A percentile compares a stretch with the other conserved stretches of the same genome.
Conservation (phyloP, 495 filamentous ascomycete species). For the Rostrohypoxylon terebratum region DNA sequence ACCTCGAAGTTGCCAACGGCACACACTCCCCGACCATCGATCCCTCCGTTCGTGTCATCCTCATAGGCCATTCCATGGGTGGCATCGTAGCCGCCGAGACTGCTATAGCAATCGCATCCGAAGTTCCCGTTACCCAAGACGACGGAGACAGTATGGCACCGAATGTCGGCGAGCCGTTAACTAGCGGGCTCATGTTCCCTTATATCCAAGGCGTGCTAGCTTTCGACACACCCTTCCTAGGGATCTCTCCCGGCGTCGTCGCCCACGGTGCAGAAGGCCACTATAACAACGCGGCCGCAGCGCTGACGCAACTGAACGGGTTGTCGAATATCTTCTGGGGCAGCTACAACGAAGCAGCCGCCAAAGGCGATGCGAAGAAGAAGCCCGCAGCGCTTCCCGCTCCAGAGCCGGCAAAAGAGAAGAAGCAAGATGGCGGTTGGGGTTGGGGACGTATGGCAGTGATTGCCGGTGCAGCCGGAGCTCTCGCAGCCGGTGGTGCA, state of each 20-base stretch:
- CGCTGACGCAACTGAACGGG: constrained; percentile 73
- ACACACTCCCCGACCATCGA: constrained; percentile 90
- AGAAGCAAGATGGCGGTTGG: constrained; percentile 59
- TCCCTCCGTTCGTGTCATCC: constrained; percentile 83
- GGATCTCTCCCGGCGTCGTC: constrained; percentile 87
- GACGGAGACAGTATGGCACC: constrained; percentile 41
- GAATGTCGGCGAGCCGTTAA: constrained; percentile 39
- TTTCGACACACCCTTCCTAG: constrained; percentile 95
- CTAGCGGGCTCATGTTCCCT: constrained; percentile 69
- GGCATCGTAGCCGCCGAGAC: constrained; percentile 95
- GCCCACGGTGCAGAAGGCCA: constrained; percentile 90
- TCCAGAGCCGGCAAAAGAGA: constrained; percentile 47
- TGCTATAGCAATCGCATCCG: constrained; percentile 73
- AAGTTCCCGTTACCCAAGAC: constrained; percentile 69
- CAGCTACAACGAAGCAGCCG: constrained; percentile 54
- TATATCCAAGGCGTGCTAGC: constrained; percentile 87
- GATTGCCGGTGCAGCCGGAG: constrained; percentile 82
- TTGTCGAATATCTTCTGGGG: constrained; percentile 72
- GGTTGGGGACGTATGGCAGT: constrained; percentile 85
- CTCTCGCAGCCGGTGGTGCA: constrained; percentile 86
- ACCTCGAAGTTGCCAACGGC: constrained; percentile 86
- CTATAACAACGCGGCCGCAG: constrained; percentile 76
- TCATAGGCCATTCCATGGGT: constrained; percentile 96
- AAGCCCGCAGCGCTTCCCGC: constrained; percentile 50
- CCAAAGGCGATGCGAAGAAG: constrained; percentile 46